phyloP scores from a whole-genome alignment of 2,329 filamentous ascomycete genomes.

The Akanthomyces dipterigenus region DNA sequence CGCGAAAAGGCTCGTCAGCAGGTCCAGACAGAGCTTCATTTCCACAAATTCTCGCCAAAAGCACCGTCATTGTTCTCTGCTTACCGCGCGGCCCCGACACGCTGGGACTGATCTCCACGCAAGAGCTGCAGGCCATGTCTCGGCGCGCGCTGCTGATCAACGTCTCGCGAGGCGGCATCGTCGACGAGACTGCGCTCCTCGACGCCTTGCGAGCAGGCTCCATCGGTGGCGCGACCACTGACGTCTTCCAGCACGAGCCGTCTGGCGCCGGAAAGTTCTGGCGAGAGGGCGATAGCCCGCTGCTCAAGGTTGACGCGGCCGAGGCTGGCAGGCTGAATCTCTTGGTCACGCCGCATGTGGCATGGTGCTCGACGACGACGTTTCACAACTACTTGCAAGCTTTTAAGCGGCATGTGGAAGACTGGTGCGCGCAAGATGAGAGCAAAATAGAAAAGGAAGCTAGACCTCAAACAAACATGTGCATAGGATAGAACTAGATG shows the following conservation, averaged over 20 bases:
- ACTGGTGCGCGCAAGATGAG: neutral
- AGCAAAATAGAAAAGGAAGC: too few relatives aligned
- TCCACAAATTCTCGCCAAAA: slow-evolving; percentile 16
- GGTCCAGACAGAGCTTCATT: slow-evolving; percentile 14
- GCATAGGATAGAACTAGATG: too few relatives aligned
- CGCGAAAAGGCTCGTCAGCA: slow-evolving; percentile 14
- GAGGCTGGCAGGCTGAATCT: slow-evolving; percentile 10
- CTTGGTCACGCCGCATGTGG: slow-evolving; percentile 14
- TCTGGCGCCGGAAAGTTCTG: slow-evolving; percentile 7
- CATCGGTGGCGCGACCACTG: slow-evolving; percentile 29
- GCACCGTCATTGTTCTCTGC: slow-evolving; percentile 21
- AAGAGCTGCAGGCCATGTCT: slow-evolving; percentile 15
- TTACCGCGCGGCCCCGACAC: slow-evolving; percentile 19
- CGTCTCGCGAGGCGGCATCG: slow-evolving; percentile 27
- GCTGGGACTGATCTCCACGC: slow-evolving; percentile 14
- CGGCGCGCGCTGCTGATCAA: slow-evolving; percentile 21
- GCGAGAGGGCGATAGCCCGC: slow-evolving; percentile 6
- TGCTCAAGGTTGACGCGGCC: neutral
- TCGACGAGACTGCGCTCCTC: slow-evolving; percentile 29
- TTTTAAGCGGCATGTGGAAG: slow-evolving; percentile 11
- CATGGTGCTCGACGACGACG: slow-evolving; percentile 13
- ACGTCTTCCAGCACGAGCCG: slow-evolving; percentile 25
- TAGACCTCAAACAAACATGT: too few relatives aligned
- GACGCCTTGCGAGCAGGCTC: slow-evolving; percentile 22
- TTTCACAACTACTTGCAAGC: slow-evolving; percentile 13